Evolutionary conservation across 2,329 filamentous ascomycete species (phyloP).

Genomic region (Calonectria pseudoturangicola): DNA sequence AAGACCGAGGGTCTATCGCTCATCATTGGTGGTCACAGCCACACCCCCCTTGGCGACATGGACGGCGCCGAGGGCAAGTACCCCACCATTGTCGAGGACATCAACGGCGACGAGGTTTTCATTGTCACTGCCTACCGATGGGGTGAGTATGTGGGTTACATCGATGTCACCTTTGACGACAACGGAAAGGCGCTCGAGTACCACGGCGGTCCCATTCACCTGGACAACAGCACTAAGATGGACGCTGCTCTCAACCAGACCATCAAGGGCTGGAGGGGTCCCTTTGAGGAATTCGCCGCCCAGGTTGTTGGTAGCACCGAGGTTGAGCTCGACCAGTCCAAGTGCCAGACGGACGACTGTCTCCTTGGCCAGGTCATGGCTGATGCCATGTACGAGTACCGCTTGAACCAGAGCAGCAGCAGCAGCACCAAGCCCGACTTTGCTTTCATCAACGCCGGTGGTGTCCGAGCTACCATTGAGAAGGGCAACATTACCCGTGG

Average conservation of each 20-base stretch:
- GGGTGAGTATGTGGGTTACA: constrained; percentile 81
- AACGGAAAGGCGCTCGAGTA: constrained; percentile 78
- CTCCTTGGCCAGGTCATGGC: constrained; percentile 73
- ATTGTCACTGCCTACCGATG: constrained; percentile 81
- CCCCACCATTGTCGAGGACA: constrained; percentile 77
- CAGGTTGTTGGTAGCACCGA: constrained; percentile 74
- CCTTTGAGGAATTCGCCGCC: constrained; percentile 76
- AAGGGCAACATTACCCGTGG: constrained; percentile 77
- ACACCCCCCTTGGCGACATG: constrained; percentile 77
- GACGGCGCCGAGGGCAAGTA: constrained; percentile 75
- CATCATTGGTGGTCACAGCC: constrained; percentile 79
- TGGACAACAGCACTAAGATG: constrained; percentile 76
- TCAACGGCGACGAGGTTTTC: constrained; percentile 79
- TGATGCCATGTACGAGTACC: constrained; percentile 78
- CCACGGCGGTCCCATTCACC: constrained; percentile 77
- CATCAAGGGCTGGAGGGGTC: constrained; percentile 74
- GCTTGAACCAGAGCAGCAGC: constrained; percentile 65
- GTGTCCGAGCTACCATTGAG: constrained; percentile 78
- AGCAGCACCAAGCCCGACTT: constrained; percentile 67
- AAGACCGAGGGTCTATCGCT: constrained; percentile 79
- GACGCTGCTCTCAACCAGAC: constrained; percentile 74
- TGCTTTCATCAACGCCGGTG: constrained; percentile 78
- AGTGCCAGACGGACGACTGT: constrained; percentile 76
- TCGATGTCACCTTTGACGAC: constrained; percentile 78
- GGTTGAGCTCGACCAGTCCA: constrained; percentile 75